Base-by-base conservation (phyloP, 1,139 yeast genomes). In the Yamadazyma atlantica region DNA sequence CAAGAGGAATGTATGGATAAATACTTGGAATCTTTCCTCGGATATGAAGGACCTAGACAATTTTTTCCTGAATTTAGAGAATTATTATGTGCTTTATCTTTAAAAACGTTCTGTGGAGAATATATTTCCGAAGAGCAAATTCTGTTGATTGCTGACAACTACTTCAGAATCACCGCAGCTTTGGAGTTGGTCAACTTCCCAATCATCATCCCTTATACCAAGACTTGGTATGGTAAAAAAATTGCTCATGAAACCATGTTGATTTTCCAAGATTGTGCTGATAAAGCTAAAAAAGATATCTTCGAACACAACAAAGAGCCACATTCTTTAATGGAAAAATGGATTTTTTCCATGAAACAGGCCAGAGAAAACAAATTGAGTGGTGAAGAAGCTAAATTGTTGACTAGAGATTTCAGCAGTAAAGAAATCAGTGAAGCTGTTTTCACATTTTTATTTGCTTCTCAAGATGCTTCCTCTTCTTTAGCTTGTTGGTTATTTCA, bases 401-500 rank as follows among this genome's bases (percentile, higher is more conserved):
- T 78, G 48, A 78, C 88, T 49, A 82, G 97, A 60, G 92, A 85
- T 48, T 92, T 92, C 68, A 66, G 92, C 45, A 82, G 90, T 68
- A 83, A 75, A 62, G 98, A 92, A 64, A 90, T 92, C 53, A 86
- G 96, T 24, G 97, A 92, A 69, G 95, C 95, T 39, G 80, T 92
- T 49, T 92, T 92, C 74, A 92, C 98, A 15, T 92, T 92, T 64
- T 73, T 92, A 62, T 92, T 92, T 64, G 98, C 98, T 19, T 85
- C 96, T 8, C 98, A 92, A 68, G 98, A 92, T 66, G 98, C 98
- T 23, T 85, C 97, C 6, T 88, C 97, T 3, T 87, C 96, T n/a
- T 82, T 95, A 52, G 95, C 96, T 47, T 90, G 97, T 64, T 92
- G 98, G 98, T 75, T 92, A 57, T 92, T 90, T 80, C 98, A 92